A percentile compares a stretch with the other conserved stretches of the same genome.
These are phyloP conservation scores for Rhizomucor pusillus DNA, from an alignment of 371 early-diverging fungal genomes.

Conservation along the genomic window DNA sequence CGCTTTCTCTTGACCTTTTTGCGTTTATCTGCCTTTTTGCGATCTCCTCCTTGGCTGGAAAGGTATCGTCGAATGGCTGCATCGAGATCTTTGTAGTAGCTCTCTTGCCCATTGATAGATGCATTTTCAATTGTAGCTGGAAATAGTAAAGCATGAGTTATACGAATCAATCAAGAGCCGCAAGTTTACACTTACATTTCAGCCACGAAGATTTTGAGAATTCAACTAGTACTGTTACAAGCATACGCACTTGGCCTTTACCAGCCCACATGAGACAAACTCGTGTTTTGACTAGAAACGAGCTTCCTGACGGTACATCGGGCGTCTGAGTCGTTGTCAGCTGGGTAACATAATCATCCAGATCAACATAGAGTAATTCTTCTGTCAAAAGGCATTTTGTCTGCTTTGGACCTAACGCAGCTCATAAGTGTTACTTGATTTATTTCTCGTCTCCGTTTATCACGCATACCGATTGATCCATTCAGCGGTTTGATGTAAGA, in stretches of 20 bases:
- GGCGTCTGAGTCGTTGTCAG: slow-evolving; percentile 75
- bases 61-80: slow-evolving; percentile 29
- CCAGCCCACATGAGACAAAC: slow-evolving; percentile 84
- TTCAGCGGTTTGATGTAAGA: slow-evolving; percentile 41
- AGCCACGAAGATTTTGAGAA: slow-evolving; percentile 75
- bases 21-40: not conserved
- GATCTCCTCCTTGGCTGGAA: not conserved
- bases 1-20: slow-evolving; percentile 7
- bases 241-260: slow-evolving; percentile 56
- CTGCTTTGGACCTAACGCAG: slow-evolving; percentile 61
- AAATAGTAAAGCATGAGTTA: not conserved
- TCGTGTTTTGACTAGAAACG: slow-evolving; percentile 72
- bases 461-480: slow-evolving; percentile 33
- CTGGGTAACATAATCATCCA: slow-evolving; percentile 55
- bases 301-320: slow-evolving; percentile 80
- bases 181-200: slow-evolving; percentile 65
- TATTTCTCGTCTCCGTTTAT: not conserved
- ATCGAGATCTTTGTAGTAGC: slow-evolving; percentile 56
- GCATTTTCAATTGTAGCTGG: slow-evolving; percentile 69
- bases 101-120: slow-evolving; percentile 61
- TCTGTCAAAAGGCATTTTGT: slow-evolving; percentile 67
- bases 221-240: slow-evolving; percentile 68
- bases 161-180: not conserved
- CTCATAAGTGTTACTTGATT: not conserved
- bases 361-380: slow-evolving; percentile 56